Conservation (phyloP, 768 basidiomycete species). For the Lactifluus volemus region DNA sequence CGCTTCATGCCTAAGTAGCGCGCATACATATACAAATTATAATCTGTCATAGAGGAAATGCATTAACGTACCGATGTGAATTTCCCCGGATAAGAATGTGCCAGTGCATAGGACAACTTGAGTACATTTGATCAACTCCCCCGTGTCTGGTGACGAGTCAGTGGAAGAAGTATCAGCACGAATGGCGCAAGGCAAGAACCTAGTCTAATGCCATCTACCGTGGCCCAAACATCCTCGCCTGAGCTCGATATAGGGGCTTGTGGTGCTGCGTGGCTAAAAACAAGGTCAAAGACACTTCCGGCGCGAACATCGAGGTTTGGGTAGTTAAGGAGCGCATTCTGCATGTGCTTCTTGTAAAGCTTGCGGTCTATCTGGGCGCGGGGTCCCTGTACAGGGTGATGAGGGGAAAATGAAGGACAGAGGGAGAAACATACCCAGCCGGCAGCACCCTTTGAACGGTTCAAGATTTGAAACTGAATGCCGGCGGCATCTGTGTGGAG, state of each 20-base stretch:
- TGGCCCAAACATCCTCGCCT: slow-evolving; percentile 37
- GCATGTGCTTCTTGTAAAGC: slow-evolving; percentile 79
- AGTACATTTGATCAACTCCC: slow-evolving; percentile 66
- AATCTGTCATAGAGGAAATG: not conserved
- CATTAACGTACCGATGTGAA: slow-evolving; percentile 60
- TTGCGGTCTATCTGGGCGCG: slow-evolving; percentile 84
- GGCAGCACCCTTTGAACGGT: slow-evolving; percentile 78
- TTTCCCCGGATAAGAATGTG: slow-evolving; percentile 86
- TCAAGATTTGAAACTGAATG: slow-evolving; percentile 81
- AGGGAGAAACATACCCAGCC: slow-evolving; percentile 55
- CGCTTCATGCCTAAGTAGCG: slow-evolving; percentile 49
- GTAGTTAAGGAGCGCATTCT: slow-evolving; percentile 53
- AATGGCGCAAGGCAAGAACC: slow-evolving; percentile 32
- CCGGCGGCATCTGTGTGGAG: slow-evolving; percentile 69
- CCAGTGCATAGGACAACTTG: slow-evolving; percentile 87
- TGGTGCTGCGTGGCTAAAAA: slow-evolving; percentile 42
- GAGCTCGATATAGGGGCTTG: slow-evolving; percentile 21
- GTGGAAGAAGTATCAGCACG: not conserved
- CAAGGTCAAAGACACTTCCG: slow-evolving; percentile 72
- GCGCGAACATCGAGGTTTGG: slow-evolving; percentile 60
- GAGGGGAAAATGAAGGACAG: not conserved
- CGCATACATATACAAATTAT: not conserved
- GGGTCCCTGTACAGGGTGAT: slow-evolving; percentile 53
- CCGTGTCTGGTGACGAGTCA: slow-evolving; percentile 43
- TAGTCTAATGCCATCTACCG: slow-evolving; percentile 56